phyloP scores from a whole-genome alignment of 768 basidiomycete species.

The Boletus rubescentipes region DNA sequence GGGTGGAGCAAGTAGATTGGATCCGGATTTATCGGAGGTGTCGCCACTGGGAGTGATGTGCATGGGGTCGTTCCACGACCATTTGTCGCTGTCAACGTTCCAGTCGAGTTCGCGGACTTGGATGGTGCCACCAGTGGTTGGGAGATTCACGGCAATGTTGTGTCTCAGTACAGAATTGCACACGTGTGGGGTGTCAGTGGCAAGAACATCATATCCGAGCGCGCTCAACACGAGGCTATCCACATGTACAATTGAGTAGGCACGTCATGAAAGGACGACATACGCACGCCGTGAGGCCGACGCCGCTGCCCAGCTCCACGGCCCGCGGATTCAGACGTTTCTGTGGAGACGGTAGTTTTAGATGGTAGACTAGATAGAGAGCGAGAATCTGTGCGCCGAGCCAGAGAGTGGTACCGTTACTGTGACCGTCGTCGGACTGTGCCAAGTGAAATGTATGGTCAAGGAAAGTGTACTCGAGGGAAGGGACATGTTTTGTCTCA shows the following conservation, averaged over 20 bases:
- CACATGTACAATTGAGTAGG: neutral
- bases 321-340: conserved; percentile 43
- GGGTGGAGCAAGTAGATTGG: conserved; percentile 43
- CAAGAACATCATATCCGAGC: conserved; percentile 73
- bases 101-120: conserved; percentile 71
- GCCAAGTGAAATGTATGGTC: conserved; percentile 43
- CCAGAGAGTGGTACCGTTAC: conserved; percentile 86
- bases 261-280: conserved; percentile 1
- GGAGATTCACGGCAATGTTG: conserved; percentile 60
- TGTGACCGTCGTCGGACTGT: conserved; percentile 58
- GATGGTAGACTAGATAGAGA: conserved; percentile 50
- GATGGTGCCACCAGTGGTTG: conserved; percentile 43
- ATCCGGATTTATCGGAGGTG: conserved; percentile 13
- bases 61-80: conserved; percentile 48
- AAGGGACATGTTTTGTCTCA: conserved; percentile 58
- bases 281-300: conserved; percentile 74
- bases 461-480: conserved; percentile 46
- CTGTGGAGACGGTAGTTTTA: conserved; percentile 20
- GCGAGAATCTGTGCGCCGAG: conserved; percentile 77
- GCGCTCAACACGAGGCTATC: conserved; percentile 60
- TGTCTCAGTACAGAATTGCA: conserved; percentile 57
- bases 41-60: conserved; percentile 38
- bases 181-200: conserved; percentile 71
- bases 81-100: conserved; percentile 52
- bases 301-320: conserved; percentile 81